Evolutionary conservation across 2,329 filamentous ascomycete species (phyloP).

Genomic region (Rhinocladiella similis): DNA sequence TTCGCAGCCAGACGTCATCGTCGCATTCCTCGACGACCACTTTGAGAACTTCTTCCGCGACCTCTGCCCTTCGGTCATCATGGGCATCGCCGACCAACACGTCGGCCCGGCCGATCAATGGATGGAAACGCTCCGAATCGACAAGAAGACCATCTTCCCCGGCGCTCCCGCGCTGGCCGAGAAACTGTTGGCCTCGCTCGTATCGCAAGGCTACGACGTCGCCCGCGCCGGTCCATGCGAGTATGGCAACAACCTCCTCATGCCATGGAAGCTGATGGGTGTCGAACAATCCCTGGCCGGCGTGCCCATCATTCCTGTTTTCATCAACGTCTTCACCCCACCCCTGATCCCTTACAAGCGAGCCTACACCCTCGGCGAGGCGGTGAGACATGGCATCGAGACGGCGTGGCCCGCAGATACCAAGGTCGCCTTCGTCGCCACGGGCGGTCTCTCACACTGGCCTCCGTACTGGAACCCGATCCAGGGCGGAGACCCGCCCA

Average conservation of each 20-base stretch:
- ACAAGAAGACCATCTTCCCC: conserved; percentile 31
- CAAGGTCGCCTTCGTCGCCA: conserved; percentile 23
- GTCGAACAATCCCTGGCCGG: conserved; percentile 21
- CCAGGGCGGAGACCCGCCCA: conserved; percentile 31
- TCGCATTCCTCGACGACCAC: conserved; percentile 36
- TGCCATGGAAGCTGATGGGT: conserved; percentile 35
- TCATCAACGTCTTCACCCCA: conserved; percentile 35
- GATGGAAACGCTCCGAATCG: conserved; percentile 31
- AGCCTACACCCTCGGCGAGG: conserved; percentile 34
- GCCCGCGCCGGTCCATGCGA: conserved; percentile 28
- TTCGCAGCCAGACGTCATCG: conserved; percentile 34
- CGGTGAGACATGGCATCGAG: conserved; percentile 30
- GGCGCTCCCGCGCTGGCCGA: conserved; percentile 32
- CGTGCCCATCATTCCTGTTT: conserved; percentile 33
- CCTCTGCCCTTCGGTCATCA: conserved; percentile 33
- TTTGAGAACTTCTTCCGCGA: conserved; percentile 36
- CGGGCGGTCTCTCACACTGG: conserved; percentile 35
- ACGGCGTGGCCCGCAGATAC: conserved; percentile 16
- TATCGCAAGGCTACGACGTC: conserved; percentile 31
- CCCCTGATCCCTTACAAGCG: conserved; percentile 34
- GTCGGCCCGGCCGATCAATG: conserved; percentile 34
- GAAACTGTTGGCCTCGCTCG: conserved; percentile 28
- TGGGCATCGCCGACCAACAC: conserved; percentile 31
- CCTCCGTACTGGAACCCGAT: conserved; percentile 34
- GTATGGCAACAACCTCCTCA: conserved; percentile 35